A percentile compares a stretch with the other conserved stretches of the same genome.
Evolutionary conservation across 345 rosid species (phyloP).

Genomic region (Citrus sp.): DNA sequence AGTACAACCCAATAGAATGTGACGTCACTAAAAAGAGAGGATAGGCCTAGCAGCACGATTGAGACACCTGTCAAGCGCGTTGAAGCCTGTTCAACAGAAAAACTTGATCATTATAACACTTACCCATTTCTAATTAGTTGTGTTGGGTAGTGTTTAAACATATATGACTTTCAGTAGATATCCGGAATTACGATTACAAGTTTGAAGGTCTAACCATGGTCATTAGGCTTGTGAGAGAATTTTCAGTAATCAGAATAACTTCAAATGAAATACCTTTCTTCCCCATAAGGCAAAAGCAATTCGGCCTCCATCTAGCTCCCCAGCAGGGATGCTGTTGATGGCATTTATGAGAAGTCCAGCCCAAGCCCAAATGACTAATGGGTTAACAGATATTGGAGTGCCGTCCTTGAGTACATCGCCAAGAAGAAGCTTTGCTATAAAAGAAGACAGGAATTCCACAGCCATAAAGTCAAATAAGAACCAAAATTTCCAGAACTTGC

Average conservation of each 20-base stretch:
- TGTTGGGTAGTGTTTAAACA: not conserved
- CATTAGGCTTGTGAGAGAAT: not conserved
- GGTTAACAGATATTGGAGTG: constrained; percentile 76
- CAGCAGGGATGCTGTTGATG: constrained; percentile 94
- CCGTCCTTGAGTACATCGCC: constrained; percentile 90
- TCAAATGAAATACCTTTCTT: constrained; percentile 61
- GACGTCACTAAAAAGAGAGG: constrained; percentile 76
- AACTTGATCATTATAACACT: constrained; percentile 8
- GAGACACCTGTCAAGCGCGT: constrained; percentile 60
- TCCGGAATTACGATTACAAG: not conserved
- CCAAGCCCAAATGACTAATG: constrained; percentile 92
- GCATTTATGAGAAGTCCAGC: constrained; percentile 93
- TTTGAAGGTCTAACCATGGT: not conserved
- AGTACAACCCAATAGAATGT: constrained; percentile 92
- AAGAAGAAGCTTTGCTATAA: constrained; percentile 76
- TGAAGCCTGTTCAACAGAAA: constrained; percentile 51
- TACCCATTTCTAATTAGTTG: not conserved
- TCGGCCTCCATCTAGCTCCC: constrained; percentile 90
- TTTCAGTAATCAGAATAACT: not conserved
- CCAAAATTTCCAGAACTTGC: not conserved
- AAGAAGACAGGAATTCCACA: constrained; percentile 2
- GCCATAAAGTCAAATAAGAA: not conserved
- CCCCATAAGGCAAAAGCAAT: constrained; percentile 91
- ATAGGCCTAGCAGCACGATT: constrained; percentile 66
- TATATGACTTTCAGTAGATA: not conserved